These are phyloP conservation scores for Colletotrichum cereale DNA, from an alignment of 2,329 filamentous ascomycete species.

Conservation along the genomic window DNA sequence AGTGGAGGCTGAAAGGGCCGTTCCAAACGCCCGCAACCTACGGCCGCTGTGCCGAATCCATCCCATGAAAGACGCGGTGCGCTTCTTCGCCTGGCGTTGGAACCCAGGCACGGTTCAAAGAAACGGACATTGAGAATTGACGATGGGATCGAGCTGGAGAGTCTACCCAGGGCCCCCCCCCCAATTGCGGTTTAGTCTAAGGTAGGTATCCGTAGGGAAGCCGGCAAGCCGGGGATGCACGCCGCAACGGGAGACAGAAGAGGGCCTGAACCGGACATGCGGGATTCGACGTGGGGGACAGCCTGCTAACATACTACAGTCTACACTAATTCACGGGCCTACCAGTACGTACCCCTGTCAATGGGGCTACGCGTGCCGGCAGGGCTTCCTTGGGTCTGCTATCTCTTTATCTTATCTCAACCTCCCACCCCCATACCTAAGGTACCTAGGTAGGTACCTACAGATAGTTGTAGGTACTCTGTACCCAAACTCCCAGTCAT, in stretches of 20 bases:
- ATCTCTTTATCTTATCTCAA: conserved; percentile 40
- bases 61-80: neutral
- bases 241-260: conserved; percentile 29
- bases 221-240: conserved; percentile 30
- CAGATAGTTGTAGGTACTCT: too few relatives aligned
- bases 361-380: neutral
- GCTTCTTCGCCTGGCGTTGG: neutral
- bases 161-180: conserved; percentile 35
- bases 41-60: conserved; percentile 14
- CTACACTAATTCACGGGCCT: neutral
- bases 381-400: conserved; percentile 32
- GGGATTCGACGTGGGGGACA: conserved; percentile 28
- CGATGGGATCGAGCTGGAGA: conserved; percentile 1
- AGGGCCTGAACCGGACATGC: conserved; percentile 31
- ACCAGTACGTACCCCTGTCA: neutral
- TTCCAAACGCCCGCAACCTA: conserved; percentile 33
- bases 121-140: neutral
- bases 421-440: neutral
- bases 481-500: conserved; percentile 24
- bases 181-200: conserved; percentile 13
- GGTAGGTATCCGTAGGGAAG: conserved; percentile 8
- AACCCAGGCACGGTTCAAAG: neutral
- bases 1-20: conserved; percentile 37
- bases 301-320: conserved; percentile 32
- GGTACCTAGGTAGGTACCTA: too few relatives aligned